Evolutionary conservation across 73 alveolate species (phyloP).

Genomic region (Stentor roeselii): DNA sequence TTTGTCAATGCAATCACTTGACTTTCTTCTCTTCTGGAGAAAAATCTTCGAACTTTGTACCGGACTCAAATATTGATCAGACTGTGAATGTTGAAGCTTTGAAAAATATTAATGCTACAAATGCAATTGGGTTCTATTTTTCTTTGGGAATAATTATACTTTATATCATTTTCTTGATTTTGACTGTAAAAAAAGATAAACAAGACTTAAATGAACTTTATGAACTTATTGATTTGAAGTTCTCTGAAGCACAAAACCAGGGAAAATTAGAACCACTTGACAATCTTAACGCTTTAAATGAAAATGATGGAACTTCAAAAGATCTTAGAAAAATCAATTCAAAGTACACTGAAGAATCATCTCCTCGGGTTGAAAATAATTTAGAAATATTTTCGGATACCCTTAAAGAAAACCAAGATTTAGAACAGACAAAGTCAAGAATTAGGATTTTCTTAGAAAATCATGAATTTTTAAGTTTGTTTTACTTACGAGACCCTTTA

Average conservation of each 20-base stretch:
- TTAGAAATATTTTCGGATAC: background rate
- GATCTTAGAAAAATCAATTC: no score
- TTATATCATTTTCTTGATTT: background rate
- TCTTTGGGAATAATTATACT: background rate
- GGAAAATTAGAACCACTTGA: no score
- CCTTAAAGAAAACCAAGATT: background rate
- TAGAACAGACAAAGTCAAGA: no score
- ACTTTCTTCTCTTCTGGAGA: background rate
- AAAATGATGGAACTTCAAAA: no score
- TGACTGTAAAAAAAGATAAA: constrained; percentile 1
- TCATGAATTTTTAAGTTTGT: no score
- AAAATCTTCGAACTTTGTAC: background rate
- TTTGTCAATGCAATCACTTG: background rate
- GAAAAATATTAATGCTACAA: background rate
- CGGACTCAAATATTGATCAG: background rate
- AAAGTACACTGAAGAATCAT: no score
- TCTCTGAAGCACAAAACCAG: background rate
- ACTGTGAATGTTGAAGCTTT: background rate
- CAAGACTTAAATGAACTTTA: background rate
- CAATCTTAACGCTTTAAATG: no score
- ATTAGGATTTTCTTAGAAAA: no score
- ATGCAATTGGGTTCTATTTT: background rate
- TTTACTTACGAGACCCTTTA: no score
- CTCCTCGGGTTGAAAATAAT: no score
- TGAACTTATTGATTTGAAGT: background rate